These are phyloP conservation scores for Umbilicus rupestris DNA, from an alignment of 164 flowering plant species.

Conservation along the genomic window DNA sequence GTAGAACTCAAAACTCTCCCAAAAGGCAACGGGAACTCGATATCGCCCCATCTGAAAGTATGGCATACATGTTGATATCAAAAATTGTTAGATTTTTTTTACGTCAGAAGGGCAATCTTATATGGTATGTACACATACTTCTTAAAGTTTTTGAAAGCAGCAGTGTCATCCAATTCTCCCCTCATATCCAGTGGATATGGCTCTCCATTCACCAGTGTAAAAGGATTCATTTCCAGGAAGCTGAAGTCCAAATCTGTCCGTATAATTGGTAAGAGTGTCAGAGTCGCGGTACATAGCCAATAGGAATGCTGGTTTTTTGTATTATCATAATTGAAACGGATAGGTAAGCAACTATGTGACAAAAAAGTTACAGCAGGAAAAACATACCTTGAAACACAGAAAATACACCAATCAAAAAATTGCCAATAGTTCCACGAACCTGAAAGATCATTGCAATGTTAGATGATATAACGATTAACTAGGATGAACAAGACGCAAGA, in stretches of 20 bases:
- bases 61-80: background rate
- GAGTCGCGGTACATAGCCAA: background rate
- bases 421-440: constrained; percentile 64
- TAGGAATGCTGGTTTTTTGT: no score
- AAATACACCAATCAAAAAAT: constrained; percentile 64
- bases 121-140: constrained; percentile 33
- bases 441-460: constrained; percentile 15
- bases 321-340: no score
- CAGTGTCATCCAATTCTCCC: constrained; percentile 89
- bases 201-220: constrained; percentile 69
- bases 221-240: constrained; percentile 92
- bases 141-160: constrained; percentile 83
- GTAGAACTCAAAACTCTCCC: constrained; percentile 81
- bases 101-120: no score
- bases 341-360: no score
- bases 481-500: background rate
- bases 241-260: constrained; percentile 72
- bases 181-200: constrained; percentile 91
- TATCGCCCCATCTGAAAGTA: constrained; percentile 58
- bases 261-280: background rate
- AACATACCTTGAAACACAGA: constrained; percentile 65
- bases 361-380: background rate
- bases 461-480: no score
- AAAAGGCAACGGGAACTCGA: constrained; percentile 87
- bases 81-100: no score